phyloP scores from a whole-genome alignment of 257 asterid genomes.

The Forsythia suspensa region DNA sequence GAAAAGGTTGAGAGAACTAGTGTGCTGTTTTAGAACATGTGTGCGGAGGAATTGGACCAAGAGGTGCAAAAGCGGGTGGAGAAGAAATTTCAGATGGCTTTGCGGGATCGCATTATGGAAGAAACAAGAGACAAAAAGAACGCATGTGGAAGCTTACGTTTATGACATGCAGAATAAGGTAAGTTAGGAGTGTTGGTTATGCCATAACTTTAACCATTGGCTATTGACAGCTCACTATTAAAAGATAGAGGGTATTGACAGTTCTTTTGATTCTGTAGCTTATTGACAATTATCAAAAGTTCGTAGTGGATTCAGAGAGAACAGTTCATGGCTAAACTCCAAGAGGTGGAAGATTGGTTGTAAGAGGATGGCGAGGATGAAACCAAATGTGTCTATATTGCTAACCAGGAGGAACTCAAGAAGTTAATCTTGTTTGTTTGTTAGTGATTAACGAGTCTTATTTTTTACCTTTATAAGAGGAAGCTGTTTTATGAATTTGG shows the following conservation, averaged over 20 bases:
- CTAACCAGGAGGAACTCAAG: constrained; percentile 7
- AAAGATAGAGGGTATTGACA: background rate
- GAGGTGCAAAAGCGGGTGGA: constrained; percentile 90
- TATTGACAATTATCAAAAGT: constrained; percentile 16
- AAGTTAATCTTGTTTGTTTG: constrained; percentile 25
- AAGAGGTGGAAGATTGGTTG: constrained; percentile 95
- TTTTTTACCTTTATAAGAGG: background rate
- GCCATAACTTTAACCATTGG: background rate
- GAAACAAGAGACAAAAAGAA: constrained; percentile 97
- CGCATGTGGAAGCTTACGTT: constrained; percentile 94
- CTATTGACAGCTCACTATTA: background rate
- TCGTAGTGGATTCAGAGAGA: constrained; percentile 71
- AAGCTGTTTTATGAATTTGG: background rate
- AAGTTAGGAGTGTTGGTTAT: constrained; percentile 14
- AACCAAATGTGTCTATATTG: constrained; percentile 45
- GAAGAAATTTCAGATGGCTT: constrained; percentile 94
- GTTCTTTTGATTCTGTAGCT: constrained; percentile 3
- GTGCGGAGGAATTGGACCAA: constrained; percentile 66
- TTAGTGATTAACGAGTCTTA: background rate
- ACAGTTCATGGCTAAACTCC: constrained; percentile 64
- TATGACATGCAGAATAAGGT: constrained; percentile 95
- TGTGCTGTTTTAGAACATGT: constrained; percentile 70
- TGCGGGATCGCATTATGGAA: constrained; percentile 98
- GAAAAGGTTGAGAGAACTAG: constrained; percentile 75
- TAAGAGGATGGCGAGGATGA: constrained; percentile 98